Evolutionary conservation across 441 rosid species (phyloP).

Genomic region (Capsella rubella): DNA sequence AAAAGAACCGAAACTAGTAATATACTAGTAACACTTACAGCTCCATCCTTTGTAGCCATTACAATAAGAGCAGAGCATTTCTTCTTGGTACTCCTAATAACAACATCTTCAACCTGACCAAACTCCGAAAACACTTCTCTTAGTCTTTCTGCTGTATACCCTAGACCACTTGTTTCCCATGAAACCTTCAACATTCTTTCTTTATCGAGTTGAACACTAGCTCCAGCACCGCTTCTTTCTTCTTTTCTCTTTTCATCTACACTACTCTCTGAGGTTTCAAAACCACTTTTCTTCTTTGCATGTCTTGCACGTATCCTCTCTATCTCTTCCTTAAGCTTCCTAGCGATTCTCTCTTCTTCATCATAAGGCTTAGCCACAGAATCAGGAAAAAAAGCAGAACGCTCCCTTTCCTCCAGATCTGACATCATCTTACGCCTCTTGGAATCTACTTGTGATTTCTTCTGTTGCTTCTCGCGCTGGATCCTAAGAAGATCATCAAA

Average conservation of each 20-base stretch:
- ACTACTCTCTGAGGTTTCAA: conserved; percentile 44
- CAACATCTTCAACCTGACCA: conserved; percentile 87
- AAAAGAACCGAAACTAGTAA: conserved; percentile 11
- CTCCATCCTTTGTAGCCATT: conserved; percentile 79
- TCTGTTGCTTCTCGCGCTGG: conserved; percentile 65
- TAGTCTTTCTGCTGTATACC: conserved; percentile 64
- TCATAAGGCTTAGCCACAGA: conserved; percentile 50
- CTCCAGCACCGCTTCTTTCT: conserved; percentile 39
- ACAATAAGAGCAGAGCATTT: conserved; percentile 81
- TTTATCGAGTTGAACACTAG: conserved; percentile 56
- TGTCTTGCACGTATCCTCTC: conserved; percentile 75
- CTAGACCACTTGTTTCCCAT: conserved; percentile 78
- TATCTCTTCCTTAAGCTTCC: conserved; percentile 78
- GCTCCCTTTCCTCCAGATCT: conserved; percentile 84
- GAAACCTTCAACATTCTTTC: conserved; percentile 79
- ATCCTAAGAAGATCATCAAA: conserved; percentile 82
- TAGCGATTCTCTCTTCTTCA: conserved; percentile 74
- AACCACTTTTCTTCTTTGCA: conserved; percentile 49
- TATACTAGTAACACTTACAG: conserved; percentile 52
- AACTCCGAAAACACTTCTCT: conserved; percentile 70
- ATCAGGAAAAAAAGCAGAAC: conserved; percentile 67
- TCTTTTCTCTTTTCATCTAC: conserved; percentile 45
- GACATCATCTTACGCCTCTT: conserved; percentile 81
- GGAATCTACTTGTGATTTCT: conserved; percentile 62
- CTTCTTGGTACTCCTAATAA: conserved; percentile 72